Base-by-base conservation (phyloP, 192 early-diverging fungal genomes). In the Chytriomyces confervae region DNA sequence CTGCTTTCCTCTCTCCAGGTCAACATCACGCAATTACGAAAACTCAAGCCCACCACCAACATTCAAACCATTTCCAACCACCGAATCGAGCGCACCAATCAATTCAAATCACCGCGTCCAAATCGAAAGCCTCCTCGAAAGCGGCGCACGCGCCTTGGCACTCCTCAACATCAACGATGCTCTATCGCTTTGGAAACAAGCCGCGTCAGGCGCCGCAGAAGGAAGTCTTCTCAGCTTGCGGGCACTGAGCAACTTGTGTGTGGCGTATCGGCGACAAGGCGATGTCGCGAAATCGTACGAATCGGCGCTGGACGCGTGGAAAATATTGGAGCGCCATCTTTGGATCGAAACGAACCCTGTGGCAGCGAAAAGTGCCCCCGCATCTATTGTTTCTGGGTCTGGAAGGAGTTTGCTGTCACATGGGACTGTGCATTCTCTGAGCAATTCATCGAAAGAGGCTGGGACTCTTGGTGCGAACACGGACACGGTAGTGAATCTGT, bases 401-500 rank as follows among this genome's bases (percentile, higher is more conserved):
- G 36, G 36, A 36, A 36, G 36, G 36, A 36, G 36, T 36, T 36
- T 36, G 36, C 1, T 36, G 0, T 36, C 36, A 36, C 36, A 36
- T 2, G 36, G 36, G 36, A 36, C 36, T 36, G 36, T 36, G 36
- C 1, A 2, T 36, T 36, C 36, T 4, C 36, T 36, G 1, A 36
- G 36, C 36, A 36, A 36, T 36, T 36, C 36, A 2, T 36, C 36
- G 36, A 36, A 36, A 36, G 36, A 36, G 36, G 36, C 4, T 36
- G 36, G 36, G 36, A 36, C 1, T 36, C 36, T 11, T 65, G 63
- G 63, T 24, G 63, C 11, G 2, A 36, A 65, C 63, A 65, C 63
- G 20, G 63, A 65, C 27, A 27, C 63, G 11, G 63, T 65, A 23
- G 63, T 65, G 10, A 65, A 65, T 65, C 27, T 65, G 63, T 2